Evolutionary conservation across 495 filamentous ascomycete species (phyloP).

Genomic region (Penicillium subrubescens): DNA sequence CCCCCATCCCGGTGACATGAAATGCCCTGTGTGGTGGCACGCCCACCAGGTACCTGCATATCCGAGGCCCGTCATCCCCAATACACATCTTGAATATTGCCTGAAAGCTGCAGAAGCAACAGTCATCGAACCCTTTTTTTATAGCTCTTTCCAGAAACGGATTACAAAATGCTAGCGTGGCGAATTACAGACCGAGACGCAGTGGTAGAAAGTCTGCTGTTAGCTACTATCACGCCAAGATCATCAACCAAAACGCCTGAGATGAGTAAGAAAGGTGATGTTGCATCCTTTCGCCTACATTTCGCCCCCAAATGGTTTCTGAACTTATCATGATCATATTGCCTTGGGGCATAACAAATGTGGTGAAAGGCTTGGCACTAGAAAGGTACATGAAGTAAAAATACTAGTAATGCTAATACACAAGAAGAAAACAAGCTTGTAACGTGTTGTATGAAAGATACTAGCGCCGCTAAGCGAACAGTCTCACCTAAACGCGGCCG

Average conservation of each 20-base stretch:
- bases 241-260: not conserved
- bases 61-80: slow-evolving; percentile 17
- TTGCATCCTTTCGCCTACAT: not conserved
- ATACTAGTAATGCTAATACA: too few relatives aligned
- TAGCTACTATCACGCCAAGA: not conserved
- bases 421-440: too few relatives aligned
- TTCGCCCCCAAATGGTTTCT: too few relatives aligned
- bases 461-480: not conserved
- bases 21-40: slow-evolving; percentile 27
- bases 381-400: too few relatives aligned
- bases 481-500: slow-evolving; percentile 5
- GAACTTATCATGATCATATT: not conserved
- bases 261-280: too few relatives aligned
- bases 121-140: slow-evolving; percentile 9
- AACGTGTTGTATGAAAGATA: slow-evolving; percentile 7
- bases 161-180: slow-evolving; percentile 15
- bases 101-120: slow-evolving; percentile 8
- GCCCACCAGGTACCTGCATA: slow-evolving; percentile 20
- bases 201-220: too few relatives aligned
- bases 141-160: slow-evolving; percentile 9
- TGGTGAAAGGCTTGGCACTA: too few relatives aligned
- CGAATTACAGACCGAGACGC: too few relatives aligned
- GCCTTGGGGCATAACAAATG: too few relatives aligned
- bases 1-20: slow-evolving; percentile 28
- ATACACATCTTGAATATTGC: slow-evolving; percentile 15